Percentiles rank a stretch among this genome's conserved stretches.
phyloP scores from a whole-genome alignment of 2,329 filamentous ascomycete species.

The Bipolaris bicolor region DNA sequence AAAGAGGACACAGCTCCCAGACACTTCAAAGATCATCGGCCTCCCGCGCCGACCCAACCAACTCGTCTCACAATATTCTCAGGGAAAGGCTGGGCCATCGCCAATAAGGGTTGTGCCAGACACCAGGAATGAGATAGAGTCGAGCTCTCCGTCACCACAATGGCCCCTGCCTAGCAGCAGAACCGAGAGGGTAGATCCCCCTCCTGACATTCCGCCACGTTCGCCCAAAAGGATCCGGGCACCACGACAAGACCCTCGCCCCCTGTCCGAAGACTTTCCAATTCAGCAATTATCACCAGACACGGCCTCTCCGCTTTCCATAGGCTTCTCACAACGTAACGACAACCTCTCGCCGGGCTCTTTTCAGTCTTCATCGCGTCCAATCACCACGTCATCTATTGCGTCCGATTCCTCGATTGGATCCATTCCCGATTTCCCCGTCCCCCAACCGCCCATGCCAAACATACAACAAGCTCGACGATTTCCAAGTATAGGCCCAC shows the following conservation, averaged over 20 bases:
- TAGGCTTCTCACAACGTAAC: conserved; percentile 34
- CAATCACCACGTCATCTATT: conserved; percentile 47
- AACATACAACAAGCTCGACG: conserved; percentile 46
- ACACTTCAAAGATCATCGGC: conserved; percentile 45
- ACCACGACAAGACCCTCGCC: conserved; percentile 52
- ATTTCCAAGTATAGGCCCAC: conserved; percentile 54
- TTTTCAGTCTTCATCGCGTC: conserved; percentile 40
- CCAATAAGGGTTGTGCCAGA: conserved; percentile 25
- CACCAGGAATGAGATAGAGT: conserved; percentile 19
- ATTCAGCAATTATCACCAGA: conserved; percentile 39
- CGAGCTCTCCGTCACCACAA: conserved; percentile 48
- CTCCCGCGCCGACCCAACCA: conserved; percentile 46
- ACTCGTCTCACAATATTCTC: conserved; percentile 36
- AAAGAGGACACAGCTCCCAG: conserved; percentile 36
- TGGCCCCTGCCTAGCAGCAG: conserved; percentile 55
- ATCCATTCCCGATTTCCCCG: conserved; percentile 52
- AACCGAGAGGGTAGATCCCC: conserved; percentile 31
- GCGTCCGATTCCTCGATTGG: conserved; percentile 51
- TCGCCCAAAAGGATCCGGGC: conserved; percentile 46
- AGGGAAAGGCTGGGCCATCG: conserved; percentile 19
- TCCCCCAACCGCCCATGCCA: conserved; percentile 44
- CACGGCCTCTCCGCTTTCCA: conserved; percentile 28
- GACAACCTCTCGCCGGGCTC: conserved; percentile 43
- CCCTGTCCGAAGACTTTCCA: conserved; percentile 42
- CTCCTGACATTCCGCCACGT: conserved; percentile 29